Conservation (phyloP, 305 asterid genomes). For the Fraxinus paxiana region DNA sequence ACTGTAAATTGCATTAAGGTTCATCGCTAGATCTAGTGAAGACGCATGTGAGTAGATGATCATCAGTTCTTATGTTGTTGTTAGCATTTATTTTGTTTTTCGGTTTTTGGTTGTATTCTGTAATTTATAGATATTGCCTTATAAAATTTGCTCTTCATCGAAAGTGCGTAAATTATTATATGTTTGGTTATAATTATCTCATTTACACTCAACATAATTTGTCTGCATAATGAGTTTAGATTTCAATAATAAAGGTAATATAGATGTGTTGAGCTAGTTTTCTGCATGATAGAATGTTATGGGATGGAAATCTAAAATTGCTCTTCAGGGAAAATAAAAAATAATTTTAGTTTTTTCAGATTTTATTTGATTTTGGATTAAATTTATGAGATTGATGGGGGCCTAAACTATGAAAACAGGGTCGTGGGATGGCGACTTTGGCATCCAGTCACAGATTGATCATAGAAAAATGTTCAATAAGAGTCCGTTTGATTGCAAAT, state of each 20-base stretch:
- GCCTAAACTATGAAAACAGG: neutral
- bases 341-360: neutral
- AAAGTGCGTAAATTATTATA: neutral
- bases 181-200: neutral
- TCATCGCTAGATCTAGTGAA: constrained; percentile 15
- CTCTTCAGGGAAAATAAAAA: neutral
- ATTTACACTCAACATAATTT: neutral
- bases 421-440: neutral
- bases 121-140: constrained; percentile 12
- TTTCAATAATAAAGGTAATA: neutral
- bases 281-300: neutral
- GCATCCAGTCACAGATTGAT: neutral
- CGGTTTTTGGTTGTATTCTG: constrained; percentile 11
- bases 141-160: constrained; percentile 10
- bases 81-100: neutral
- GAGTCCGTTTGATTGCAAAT: neutral
- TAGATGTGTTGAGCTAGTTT: neutral
- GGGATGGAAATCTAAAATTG: neutral
- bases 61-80: constrained; percentile 17
- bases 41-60: neutral
- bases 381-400: neutral
- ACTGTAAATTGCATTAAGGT: constrained; percentile 27
- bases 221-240: constrained; percentile 5
- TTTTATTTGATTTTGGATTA: neutral
- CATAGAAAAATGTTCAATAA: neutral